These are phyloP conservation scores for Ganoderma boninense DNA, from an alignment of 1,284 basidiomycete genomes.

Conservation along the genomic window DNA sequence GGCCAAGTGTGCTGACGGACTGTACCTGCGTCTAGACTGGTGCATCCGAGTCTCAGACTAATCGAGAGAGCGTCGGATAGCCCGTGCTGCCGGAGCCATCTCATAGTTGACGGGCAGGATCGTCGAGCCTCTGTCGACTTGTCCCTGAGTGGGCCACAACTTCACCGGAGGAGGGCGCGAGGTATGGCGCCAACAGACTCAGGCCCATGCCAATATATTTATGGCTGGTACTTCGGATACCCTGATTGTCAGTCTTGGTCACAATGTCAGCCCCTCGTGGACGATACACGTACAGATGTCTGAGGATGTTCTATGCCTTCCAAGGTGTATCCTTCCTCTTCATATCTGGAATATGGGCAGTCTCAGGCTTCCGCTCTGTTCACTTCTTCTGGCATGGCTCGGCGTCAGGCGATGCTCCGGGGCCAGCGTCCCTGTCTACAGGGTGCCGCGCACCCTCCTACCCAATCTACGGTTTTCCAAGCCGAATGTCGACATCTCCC, in stretches of 20 bases:
- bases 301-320: neutral
- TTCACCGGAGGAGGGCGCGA: neutral
- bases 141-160: neutral
- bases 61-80: no score
- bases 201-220: neutral
- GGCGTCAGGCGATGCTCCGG: constrained; percentile 7
- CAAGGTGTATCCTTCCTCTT: neutral
- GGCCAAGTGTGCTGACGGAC: neutral
- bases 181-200: neutral
- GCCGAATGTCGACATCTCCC: constrained; percentile 37
- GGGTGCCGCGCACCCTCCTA: constrained; percentile 33
- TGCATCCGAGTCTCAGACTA: neutral
- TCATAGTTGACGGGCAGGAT: neutral
- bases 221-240: neutral
- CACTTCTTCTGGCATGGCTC: constrained; percentile 12
- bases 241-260: neutral
- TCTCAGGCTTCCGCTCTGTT: constrained; percentile 2
- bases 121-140: neutral
- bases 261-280: constrained; percentile 3
- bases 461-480: constrained; percentile 35
- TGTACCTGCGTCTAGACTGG: neutral
- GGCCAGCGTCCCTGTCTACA: constrained; percentile 42
- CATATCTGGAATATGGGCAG: constrained; percentile 3
- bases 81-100: no score
- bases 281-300: neutral